phyloP scores from a whole-genome alignment of 805 yeast species.

The Monosporozyma servazzii region DNA sequence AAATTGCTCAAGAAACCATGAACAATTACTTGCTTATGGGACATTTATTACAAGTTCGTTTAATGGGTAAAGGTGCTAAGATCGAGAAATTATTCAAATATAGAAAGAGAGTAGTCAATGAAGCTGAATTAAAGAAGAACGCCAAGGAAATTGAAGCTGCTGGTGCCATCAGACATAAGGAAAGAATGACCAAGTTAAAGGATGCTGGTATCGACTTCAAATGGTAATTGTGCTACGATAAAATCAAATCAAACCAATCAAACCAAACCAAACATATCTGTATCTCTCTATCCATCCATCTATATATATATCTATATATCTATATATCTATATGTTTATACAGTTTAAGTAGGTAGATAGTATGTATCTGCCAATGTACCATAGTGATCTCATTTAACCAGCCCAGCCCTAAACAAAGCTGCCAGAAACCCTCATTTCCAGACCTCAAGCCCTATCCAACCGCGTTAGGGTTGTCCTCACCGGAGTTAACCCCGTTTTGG shows the following conservation, averaged over 20 bases:
- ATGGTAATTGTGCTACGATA: slow-evolving; percentile 14
- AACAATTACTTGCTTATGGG: slow-evolving; percentile 85
- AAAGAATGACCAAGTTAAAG: slow-evolving; percentile 28
- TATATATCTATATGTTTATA: neutral
- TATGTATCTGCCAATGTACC: neutral
- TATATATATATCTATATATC: neutral
- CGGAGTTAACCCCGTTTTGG: neutral
- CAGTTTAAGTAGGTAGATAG: neutral
- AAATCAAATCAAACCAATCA: neutral
- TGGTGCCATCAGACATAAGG: slow-evolving; percentile 26
- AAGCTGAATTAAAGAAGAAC: slow-evolving; percentile 25
- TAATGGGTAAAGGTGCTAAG: slow-evolving; percentile 39
- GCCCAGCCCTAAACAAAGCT: neutral
- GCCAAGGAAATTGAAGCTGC: slow-evolving; percentile 27
- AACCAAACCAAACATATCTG: neutral
- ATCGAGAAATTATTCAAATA: slow-evolving; percentile 32
- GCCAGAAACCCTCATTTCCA: neutral
- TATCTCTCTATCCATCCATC: neutral
- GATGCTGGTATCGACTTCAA: slow-evolving; percentile 33
- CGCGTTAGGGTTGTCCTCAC: neutral
- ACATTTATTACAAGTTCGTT: slow-evolving; percentile 67
- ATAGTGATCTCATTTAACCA: neutral
- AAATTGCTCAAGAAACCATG: slow-evolving; percentile 90
- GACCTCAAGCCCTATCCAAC: neutral
- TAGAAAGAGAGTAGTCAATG: slow-evolving; percentile 29